Evolutionary conservation across 106 monocot genomes (phyloP), one percentile per base, ranked within the genome.

Genomic region (Acorus calamus): DNA sequence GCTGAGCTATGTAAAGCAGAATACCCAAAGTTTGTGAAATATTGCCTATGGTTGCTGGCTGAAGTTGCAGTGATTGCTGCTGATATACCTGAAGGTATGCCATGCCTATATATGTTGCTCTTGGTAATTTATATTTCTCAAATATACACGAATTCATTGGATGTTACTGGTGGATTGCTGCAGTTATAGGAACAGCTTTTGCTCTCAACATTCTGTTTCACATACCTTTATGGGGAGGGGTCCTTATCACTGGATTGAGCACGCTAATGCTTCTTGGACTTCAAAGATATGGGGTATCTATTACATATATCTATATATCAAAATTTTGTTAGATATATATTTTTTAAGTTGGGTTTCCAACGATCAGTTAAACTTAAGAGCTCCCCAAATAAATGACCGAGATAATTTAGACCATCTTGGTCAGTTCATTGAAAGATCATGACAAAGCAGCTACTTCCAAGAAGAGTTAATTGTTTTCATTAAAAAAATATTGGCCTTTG

Each of bases 101-200:
- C 28, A 28, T 28, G 28, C 7, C 3, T 47, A 12, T 10, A 11
- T 63, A 49, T 11, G 12, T 14, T 47, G 2, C 63, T 12, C 2
- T 13, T 64, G 7, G 3, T 7, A 0, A 3, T 8, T 62, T 46
- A 45, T 62, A 5, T 49, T 46, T 62, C 6, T 5, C 47, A 8
- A 11, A 46, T 62, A n/a, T 28, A 28, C 28, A 28, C 28, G 28
- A 28, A 28, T 28, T 5, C 47, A 13, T 46, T 44, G 11, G 60
- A 43, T 8, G 4, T 4, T 7, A 10, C 5, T 10, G 11, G 11
- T 10, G 9, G 3, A 7, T 5, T 63, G 3, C 28, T 70, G 50
- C 80, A 85, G 92, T 92, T 11, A 88, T 92, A 47, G 92, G 92
- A 7, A 92, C 92, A 7, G 92, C 92, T 9, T 88, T 88, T 14